Evolutionary conservation across 768 basidiomycete species (phyloP), one percentile per base, ranked within the genome.

Genomic region (Phlegmacium glaucopus): DNA sequence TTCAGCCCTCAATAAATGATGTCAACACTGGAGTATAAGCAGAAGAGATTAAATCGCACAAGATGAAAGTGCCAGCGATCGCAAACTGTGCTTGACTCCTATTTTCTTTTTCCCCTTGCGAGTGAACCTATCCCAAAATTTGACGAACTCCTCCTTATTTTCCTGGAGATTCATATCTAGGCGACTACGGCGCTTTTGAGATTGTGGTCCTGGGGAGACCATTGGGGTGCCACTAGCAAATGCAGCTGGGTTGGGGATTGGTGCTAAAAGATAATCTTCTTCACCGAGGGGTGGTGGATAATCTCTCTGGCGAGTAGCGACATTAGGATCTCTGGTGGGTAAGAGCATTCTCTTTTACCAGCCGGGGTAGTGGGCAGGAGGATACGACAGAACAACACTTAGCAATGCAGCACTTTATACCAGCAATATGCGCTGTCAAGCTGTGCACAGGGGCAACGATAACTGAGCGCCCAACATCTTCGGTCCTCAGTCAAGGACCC

Each of bases 1-100:
- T 85, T 85, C 15, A 85, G 61, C 74, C 77, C 83, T 85, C 45
- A 1, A 16, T 15, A 39, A 26, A 39, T 13, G 27, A 26, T 16
- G 10, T 28, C 40, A 28, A 38, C 44, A 51, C 44, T 25, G 25
- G 26, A 28, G n/a, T 29, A 22, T 26, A 27, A 40, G 30, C 25
- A 44, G 44, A 17, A 42, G 9, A 38, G 35, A 26, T 25, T 37
- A 15, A 7, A 13, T 54, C 76, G 29, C 53, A 83, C 82, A 83
- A 0, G 81, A 83, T 13, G 77, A 79, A n/a, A 70, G 61, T 3
- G 61, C 61, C 37, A 82, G 69, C 3, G 71, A 72, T 27, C 64
- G 67, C 39, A 80, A 50, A 53, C 76, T 81, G 54, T 72, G 60
- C 22, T 54, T 28, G 7, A 77, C 57, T 1, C 77, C 73, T 27